Conservation (phyloP, 345 rosid genomes). For the Luvunga scandens region DNA sequence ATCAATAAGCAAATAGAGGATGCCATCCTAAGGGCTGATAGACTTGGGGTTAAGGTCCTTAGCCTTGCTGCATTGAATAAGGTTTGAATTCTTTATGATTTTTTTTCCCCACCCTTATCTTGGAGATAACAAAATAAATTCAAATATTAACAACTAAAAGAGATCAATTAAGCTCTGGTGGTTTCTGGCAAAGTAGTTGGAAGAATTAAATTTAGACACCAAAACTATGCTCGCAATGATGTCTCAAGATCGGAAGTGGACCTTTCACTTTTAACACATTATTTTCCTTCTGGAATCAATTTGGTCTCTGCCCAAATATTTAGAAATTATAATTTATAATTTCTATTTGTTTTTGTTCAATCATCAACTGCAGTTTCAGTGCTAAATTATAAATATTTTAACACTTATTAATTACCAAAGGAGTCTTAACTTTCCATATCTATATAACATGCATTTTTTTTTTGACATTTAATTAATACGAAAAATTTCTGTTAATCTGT, state of each 20-base stretch:
- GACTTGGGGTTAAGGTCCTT: slow-evolving; percentile 81
- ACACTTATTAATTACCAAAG: neutral
- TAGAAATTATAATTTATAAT: neutral
- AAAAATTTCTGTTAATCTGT: too few species aligned
- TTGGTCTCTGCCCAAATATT: neutral
- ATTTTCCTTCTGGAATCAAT: neutral
- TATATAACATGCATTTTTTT: too few species aligned
- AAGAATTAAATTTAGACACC: slow-evolving; percentile 17
- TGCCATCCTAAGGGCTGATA: slow-evolving; percentile 80
- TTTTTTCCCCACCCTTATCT: neutral
- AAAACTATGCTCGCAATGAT: slow-evolving; percentile 9
- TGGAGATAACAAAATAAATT: neutral
- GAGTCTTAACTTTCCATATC: neutral
- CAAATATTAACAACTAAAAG: neutral
- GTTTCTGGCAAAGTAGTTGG: slow-evolving; percentile 26
- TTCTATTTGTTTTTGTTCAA: neutral
- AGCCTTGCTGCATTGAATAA: slow-evolving; percentile 96
- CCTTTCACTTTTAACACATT: too few species aligned
- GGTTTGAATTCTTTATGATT: slow-evolving; percentile 33
- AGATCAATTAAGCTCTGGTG: neutral
- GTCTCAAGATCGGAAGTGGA: neutral
- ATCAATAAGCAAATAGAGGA: slow-evolving; percentile 77
- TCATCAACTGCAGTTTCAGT: neutral
- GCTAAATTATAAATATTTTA: neutral
- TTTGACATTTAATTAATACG: too few species aligned